Evolutionary conservation across 1,284 basidiomycete genomes (phyloP).

Genomic region (Leucoagaricus sp.): DNA sequence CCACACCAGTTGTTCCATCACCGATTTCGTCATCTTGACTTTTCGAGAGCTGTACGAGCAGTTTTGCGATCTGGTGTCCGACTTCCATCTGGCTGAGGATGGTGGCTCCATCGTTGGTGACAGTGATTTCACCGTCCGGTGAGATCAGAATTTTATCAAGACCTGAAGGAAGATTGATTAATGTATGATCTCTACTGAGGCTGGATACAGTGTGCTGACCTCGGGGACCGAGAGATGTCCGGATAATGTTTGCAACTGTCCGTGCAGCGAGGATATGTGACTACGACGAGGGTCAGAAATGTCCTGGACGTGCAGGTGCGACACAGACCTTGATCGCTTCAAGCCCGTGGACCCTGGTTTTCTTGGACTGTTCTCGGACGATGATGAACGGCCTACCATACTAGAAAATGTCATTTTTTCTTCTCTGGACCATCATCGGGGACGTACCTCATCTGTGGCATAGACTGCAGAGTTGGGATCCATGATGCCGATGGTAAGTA

Average conservation of each 20-base stretch:
- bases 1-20: conserved; percentile 98
- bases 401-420: conserved; percentile 42
- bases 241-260: conserved; percentile 93
- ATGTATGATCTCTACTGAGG: conserved; percentile 13
- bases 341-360: conserved; percentile 92
- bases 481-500: conserved; percentile 24
- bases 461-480: conserved; percentile 74
- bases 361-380: conserved; percentile 92
- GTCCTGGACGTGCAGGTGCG: conserved; percentile 17
- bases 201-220: conserved; percentile 45
- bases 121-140: conserved; percentile 97
- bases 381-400: conserved; percentile 98
- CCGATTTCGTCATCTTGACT: conserved; percentile 99
- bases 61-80: conserved; percentile 97
- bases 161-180: conserved; percentile 47
- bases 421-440: neutral
- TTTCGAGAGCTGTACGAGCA: conserved; percentile 95
- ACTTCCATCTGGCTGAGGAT: conserved; percentile 97
- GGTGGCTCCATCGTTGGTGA: conserved; percentile 98
- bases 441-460: conserved; percentile 83
- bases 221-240: conserved; percentile 93
- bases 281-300: conserved; percentile 41
- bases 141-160: conserved; percentile 99
- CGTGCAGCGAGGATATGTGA: conserved; percentile 93
- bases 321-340: conserved; percentile 91